Base-by-base conservation (phyloP, 495 filamentous ascomycete genomes). In the Penicillium riverlandense region DNA sequence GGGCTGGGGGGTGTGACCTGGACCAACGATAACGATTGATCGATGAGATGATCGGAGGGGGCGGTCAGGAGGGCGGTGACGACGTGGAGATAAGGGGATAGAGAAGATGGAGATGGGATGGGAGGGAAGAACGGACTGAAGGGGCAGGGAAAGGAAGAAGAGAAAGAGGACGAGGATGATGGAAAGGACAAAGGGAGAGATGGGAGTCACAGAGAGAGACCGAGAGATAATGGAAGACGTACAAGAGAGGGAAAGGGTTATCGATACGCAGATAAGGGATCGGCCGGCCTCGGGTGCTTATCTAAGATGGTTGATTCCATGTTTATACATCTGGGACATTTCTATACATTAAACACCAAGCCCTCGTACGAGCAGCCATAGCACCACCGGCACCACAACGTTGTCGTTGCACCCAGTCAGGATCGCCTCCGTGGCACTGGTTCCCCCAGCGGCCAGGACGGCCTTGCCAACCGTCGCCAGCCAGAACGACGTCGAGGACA, bases 321-420 rank as follows among this genome's bases (percentile, higher is more conserved):
- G 35, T 34, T 4, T 13, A 36, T 29, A 38, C 16, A 41, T 22
- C 29, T 40, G 29, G 16, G 15, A 34, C 22, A 22, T 22, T 32
- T 41, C 29, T 41, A 41, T 47, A 45, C 27, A 48, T 67, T 72
- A 92, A 44, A 94, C 62, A 32, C 78, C 76, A 53, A 95, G 64
- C 6, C 83, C 84, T 54, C 88, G 82, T 46, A 95, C 89, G 50
- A 92, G 75, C 54, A 87, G 71, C 92, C 92, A 99, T 40, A 97
- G 65, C 43, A 94, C 83, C 34, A 97, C 78, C n/a, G 94, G 94
- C 49, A 97, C 92, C 43, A 96, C 78, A 22, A 99, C 91, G 72
- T 99, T 99, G 70, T 99, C 92, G 72, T 99, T 99, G 40, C 90
- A 92, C 9, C 92, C 94, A 37, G 94, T 97, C 43, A 97, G 69